Evolutionary conservation across 257 asterid species (phyloP).

Genomic region (Cordia subcordata): DNA sequence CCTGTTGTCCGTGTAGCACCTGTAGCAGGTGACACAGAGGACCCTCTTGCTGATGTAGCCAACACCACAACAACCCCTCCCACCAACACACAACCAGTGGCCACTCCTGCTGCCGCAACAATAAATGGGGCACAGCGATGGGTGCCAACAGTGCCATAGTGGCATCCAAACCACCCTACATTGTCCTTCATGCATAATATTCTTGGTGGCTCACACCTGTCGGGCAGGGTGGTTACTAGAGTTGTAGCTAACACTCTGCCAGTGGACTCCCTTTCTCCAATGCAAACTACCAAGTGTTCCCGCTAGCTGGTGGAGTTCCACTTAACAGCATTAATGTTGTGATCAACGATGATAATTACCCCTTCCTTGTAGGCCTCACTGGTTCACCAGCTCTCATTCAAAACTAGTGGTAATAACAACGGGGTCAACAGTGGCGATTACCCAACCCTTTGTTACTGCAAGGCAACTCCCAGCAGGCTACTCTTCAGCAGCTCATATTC

Average conservation of each 20-base stretch:
- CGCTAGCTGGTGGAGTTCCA: slow-evolving; percentile 81
- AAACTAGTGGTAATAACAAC: slow-evolving; percentile 46
- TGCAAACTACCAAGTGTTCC: slow-evolving; percentile 65
- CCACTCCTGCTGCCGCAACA: neutral
- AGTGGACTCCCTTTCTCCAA: slow-evolving; percentile 81
- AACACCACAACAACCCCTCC: slow-evolving; percentile 8
- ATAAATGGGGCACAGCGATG: neutral
- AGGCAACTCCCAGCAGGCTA: slow-evolving; percentile 75
- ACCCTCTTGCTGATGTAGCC: slow-evolving; percentile 19
- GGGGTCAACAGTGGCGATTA: slow-evolving; percentile 24
- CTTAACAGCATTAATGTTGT: slow-evolving; percentile 68
- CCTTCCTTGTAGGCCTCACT: slow-evolving; percentile 75
- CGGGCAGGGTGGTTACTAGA: slow-evolving; percentile 79
- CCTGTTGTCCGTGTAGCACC: slow-evolving; percentile 9
- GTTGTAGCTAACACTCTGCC: slow-evolving; percentile 53
- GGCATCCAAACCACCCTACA: slow-evolving; percentile 26
- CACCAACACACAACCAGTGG: slow-evolving; percentile 21
- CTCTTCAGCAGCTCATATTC: slow-evolving; percentile 80
- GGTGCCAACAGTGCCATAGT: neutral
- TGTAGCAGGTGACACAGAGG: slow-evolving; percentile 11
- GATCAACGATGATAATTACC: slow-evolving; percentile 77
- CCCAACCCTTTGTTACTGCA: slow-evolving; percentile 75
- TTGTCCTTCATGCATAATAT: slow-evolving; percentile 79
- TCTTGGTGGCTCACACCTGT: slow-evolving; percentile 81
- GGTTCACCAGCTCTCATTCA: slow-evolving; percentile 49